A percentile compares a stretch with the other conserved stretches of the same genome.
phyloP scores from a whole-genome alignment of 345 rosid genomes.

The Gossypium arboreum region DNA sequence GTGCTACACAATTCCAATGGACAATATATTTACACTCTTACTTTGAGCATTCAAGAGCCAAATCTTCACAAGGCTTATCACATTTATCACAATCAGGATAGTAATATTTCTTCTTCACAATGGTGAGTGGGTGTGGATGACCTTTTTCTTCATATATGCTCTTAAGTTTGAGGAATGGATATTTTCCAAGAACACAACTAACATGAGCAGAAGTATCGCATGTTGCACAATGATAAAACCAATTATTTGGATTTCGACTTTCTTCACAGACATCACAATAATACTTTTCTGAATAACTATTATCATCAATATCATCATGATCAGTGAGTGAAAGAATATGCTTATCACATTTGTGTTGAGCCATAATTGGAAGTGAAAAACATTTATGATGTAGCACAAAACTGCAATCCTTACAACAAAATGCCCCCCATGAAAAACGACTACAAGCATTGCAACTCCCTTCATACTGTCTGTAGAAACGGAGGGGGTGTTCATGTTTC shows the following conservation, averaged over 20 bases:
- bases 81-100: background rate
- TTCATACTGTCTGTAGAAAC: background rate
- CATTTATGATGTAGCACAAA: background rate
- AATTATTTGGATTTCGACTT: background rate
- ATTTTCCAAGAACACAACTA: background rate
- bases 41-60: background rate
- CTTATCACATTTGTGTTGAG: background rate
- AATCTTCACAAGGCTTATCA: background rate
- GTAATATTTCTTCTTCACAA: background rate
- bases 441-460: background rate
- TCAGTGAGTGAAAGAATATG: background rate
- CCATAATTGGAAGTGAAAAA: background rate
- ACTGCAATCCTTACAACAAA: background rate
- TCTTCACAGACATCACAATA: background rate
- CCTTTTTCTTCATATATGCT: background rate
- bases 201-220: background rate
- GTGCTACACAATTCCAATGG: background rate
- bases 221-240: background rate
- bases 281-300: background rate
- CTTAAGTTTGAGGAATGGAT: background rate
- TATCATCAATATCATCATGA: too few species aligned
- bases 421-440: accelerated
- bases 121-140: background rate
- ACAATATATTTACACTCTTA: background rate
- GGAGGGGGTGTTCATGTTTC: background rate